phyloP scores from a whole-genome alignment of 2,329 filamentous ascomycete genomes.

The Onygenales sp. region DNA sequence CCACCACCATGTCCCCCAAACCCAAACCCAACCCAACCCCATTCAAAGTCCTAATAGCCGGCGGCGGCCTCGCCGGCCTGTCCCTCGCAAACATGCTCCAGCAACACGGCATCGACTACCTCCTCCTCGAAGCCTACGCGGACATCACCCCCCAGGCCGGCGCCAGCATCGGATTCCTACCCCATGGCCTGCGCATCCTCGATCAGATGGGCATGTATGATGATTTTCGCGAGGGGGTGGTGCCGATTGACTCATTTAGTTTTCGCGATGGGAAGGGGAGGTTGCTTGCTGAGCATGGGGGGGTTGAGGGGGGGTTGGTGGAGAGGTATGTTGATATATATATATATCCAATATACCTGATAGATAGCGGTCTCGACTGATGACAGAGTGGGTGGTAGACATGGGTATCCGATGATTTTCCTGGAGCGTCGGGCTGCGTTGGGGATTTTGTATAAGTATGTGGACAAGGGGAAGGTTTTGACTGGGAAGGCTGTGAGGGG shows the following conservation, averaged over 20 bases:
- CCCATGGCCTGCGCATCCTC: slow-evolving; percentile 37
- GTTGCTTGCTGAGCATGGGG: slow-evolving; percentile 12
- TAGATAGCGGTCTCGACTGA: no score
- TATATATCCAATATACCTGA: no score
- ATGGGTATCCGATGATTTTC: slow-evolving; percentile 11
- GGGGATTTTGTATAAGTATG: slow-evolving; percentile 21
- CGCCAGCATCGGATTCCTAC: slow-evolving; percentile 38
- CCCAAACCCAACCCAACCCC: neutral
- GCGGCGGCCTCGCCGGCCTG: slow-evolving; percentile 41
- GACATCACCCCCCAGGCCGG: slow-evolving; percentile 38
- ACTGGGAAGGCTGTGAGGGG: slow-evolving; percentile 16
- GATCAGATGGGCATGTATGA: slow-evolving; percentile 41
- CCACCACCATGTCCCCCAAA: neutral
- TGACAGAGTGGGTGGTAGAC: neutral
- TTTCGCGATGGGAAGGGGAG: neutral
- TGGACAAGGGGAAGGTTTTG: slow-evolving; percentile 21
- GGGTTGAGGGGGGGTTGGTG: neutral
- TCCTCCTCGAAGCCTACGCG: slow-evolving; percentile 38
- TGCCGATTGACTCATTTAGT: neutral
- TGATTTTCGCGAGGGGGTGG: slow-evolving; percentile 6
- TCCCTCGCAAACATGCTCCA: slow-evolving; percentile 40
- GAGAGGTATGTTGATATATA: neutral
- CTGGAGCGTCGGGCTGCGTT: slow-evolving; percentile 30
- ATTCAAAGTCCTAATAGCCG: slow-evolving; percentile 37
- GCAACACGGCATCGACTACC: slow-evolving; percentile 37